These are phyloP conservation scores for Dryas integrifolia DNA, from an alignment of 331 rosid genomes.

Conservation along the genomic window DNA sequence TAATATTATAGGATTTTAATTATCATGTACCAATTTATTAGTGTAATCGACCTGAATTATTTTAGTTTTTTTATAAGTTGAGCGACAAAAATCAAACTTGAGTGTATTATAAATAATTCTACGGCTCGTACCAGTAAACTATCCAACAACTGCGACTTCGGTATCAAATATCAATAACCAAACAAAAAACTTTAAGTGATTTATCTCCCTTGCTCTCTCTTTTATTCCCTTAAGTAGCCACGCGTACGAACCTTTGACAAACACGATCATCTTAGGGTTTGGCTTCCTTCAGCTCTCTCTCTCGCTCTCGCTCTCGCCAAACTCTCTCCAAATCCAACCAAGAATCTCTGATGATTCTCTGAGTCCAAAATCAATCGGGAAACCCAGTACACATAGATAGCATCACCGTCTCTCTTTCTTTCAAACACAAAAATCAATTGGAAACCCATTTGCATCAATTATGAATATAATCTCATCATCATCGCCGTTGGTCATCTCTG, in stretches of 20 bases:
- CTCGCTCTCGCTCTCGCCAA: not conserved
- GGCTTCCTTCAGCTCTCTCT: not conserved
- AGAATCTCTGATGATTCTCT: not conserved
- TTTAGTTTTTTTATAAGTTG: too few species aligned
- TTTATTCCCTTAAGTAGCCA: too few species aligned
- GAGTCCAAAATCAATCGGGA: not conserved
- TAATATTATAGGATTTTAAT: too few species aligned
- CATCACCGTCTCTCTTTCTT: not conserved
- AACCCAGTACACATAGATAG: not conserved
- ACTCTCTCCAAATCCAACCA: not conserved
- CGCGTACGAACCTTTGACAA: too few species aligned
- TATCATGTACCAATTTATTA: too few species aligned
- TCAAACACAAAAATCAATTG: not conserved
- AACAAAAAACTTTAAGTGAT: too few species aligned
- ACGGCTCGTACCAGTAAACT: too few species aligned
- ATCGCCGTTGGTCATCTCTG: constrained; percentile 27
- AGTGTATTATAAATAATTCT: too few species aligned
- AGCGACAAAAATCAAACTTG: too few species aligned
- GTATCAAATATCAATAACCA: too few species aligned
- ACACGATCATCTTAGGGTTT: constrained; percentile 14
- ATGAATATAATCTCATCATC: constrained; percentile 39
- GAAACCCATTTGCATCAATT: constrained; percentile 25
- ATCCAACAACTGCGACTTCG: too few species aligned
- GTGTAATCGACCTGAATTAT: not conserved
- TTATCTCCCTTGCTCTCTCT: too few species aligned